These are phyloP conservation scores for Microbotryum intermedium DNA, from an alignment of 1,284 basidiomycete genomes.

Conservation along the genomic window DNA sequence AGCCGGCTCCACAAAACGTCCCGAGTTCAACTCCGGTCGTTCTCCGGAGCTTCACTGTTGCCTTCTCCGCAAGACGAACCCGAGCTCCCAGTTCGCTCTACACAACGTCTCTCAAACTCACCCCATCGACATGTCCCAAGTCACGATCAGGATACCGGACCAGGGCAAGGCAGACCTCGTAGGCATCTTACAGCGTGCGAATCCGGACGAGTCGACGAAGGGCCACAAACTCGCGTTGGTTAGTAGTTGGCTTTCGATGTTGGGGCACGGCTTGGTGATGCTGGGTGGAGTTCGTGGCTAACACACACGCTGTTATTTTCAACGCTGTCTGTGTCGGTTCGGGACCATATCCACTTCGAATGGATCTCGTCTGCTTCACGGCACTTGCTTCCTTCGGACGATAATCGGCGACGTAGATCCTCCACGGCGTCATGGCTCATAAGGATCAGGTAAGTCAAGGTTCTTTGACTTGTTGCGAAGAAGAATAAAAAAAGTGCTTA, in stretches of 20 bases:
- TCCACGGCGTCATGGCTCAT: slow-evolving; percentile 3
- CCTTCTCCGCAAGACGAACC: background rate
- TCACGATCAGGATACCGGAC: background rate
- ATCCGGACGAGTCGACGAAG: background rate
- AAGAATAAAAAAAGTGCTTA: too few relatives aligned
- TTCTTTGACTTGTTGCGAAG: too few relatives aligned
- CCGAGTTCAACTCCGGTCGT: background rate
- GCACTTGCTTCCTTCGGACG: too few relatives aligned
- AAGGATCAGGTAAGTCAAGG: background rate
- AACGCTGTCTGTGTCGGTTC: too few relatives aligned
- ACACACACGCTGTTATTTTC: too few relatives aligned
- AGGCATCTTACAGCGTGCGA: background rate
- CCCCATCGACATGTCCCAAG: slow-evolving; percentile 1
- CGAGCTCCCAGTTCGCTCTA: too few relatives aligned
- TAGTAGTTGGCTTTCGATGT: background rate
- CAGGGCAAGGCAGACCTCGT: background rate
- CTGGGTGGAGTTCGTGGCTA: too few relatives aligned
- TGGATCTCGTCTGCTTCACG: too few relatives aligned
- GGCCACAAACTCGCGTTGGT: background rate
- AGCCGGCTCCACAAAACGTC: background rate
- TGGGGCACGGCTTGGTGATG: too few relatives aligned
- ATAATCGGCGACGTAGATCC: background rate
- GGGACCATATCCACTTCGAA: too few relatives aligned
- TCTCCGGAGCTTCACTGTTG: background rate
- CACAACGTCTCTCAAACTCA: too few relatives aligned